phyloP scores from a whole-genome alignment of 805 yeast species.

The Starmerella apis region DNA sequence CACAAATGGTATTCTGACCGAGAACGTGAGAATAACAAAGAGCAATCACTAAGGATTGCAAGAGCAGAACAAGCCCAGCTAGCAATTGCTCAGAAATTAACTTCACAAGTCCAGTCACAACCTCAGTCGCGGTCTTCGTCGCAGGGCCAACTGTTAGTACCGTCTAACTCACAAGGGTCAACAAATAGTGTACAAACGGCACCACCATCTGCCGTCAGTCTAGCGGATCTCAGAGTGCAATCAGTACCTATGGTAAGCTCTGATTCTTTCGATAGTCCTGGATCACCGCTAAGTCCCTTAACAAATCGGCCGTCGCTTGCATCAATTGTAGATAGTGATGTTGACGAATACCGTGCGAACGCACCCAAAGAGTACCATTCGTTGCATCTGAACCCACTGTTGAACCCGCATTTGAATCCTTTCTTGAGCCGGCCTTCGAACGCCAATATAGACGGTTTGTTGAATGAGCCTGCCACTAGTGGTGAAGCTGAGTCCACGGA shows the following conservation, averaged over 20 bases:
- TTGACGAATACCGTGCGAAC: not conserved
- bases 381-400: conserved; percentile 5
- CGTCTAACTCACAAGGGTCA: not conserved
- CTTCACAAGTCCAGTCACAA: not conserved
- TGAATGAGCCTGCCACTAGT: not conserved
- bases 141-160: not conserved
- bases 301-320: conserved; percentile 4
- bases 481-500: not conserved
- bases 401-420: not conserved
- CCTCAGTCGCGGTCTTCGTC: not conserved
- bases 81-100: not conserved
- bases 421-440: not conserved
- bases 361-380: conserved; percentile 2
- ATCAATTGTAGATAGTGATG: not conserved
- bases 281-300: not conserved
- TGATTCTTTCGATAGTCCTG: not conserved
- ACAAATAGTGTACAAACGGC: too few species aligned
- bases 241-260: not conserved
- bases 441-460: not conserved
- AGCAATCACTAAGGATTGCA: not conserved
- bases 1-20: conserved; percentile 23
- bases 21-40: not conserved
- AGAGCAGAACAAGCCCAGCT: conserved; percentile 1
- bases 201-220: not conserved
- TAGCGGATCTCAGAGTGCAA: not conserved